phyloP scores from a whole-genome alignment of 441 rosid genomes.

The Adansonia gregorii region DNA sequence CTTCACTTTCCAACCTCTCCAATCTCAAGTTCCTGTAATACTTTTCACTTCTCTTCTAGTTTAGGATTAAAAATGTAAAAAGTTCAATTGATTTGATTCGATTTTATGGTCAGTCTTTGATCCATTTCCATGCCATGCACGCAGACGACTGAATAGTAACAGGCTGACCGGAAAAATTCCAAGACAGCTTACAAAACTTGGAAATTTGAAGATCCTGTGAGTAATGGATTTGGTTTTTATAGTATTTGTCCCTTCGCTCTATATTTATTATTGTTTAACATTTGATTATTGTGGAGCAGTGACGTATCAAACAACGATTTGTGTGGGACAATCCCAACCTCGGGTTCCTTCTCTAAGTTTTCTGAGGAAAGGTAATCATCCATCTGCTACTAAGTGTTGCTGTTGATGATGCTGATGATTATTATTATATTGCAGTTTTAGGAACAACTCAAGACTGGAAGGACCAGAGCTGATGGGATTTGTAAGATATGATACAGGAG shows the following conservation, averaged over 20 bases:
- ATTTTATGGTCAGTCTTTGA: no score
- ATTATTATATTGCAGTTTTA: conserved; percentile 46
- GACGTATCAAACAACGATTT: conserved; percentile 66
- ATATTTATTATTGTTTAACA: background rate
- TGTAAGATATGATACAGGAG: conserved; percentile 63
- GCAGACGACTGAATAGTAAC: conserved; percentile 69
- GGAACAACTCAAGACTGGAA: conserved; percentile 59
- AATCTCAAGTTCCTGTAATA: conserved; percentile 60
- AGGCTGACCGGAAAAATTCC: conserved; percentile 66
- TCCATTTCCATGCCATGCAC: no score
- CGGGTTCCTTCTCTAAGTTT: conserved; percentile 68
- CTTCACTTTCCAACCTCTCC: conserved; percentile 63
- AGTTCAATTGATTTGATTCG: no score
- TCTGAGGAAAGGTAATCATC: conserved; percentile 58
- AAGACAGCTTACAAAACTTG: conserved; percentile 59
- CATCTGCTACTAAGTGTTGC: background rate
- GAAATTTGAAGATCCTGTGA: conserved; percentile 68
- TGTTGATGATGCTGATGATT: background rate
- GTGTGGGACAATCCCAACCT: conserved; percentile 74
- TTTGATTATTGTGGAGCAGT: conserved; percentile 36
- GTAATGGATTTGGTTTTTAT: conserved; percentile 6
- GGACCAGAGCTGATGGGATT: conserved; percentile 83
- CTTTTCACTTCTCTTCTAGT: no score
- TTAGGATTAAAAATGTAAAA: no score
- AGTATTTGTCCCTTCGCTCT: no score